phyloP scores from a whole-genome alignment of 371 early-diverging fungal genomes.

The Mucor mucedo region DNA sequence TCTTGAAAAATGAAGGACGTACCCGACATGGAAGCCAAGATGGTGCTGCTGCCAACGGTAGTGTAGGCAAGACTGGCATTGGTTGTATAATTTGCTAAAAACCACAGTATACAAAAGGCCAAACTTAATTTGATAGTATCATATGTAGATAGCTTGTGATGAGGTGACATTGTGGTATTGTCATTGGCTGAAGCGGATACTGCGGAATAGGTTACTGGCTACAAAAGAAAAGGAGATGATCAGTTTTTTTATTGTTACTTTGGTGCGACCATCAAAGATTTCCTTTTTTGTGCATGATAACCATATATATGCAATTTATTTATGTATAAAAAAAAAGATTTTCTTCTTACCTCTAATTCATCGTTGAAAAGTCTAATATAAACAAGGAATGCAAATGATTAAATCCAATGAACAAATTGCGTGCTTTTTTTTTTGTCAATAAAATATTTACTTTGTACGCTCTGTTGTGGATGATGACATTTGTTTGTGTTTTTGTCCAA shows the following conservation, averaged over 20 bases:
- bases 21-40: conserved; percentile 78
- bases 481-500: not conserved
- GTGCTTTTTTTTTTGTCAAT: conserved; percentile 14
- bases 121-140: conserved; percentile 73
- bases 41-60: conserved; percentile 82
- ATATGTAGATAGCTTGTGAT: conserved; percentile 39
- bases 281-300: conserved; percentile 15
- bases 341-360: conserved; percentile 4
- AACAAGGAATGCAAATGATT: not conserved
- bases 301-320: conserved; percentile 5
- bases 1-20: not conserved
- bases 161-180: conserved; percentile 5
- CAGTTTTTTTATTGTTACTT: conserved; percentile 13
- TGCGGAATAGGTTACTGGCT: conserved; percentile 13
- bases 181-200: conserved; percentile 14
- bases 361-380: conserved; percentile 7
- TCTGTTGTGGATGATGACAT: not conserved
- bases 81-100: conserved; percentile 75
- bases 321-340: too few relatives aligned
- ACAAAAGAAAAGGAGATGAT: conserved; percentile 12
- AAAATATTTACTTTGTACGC: conserved; percentile 22
- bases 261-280: conserved; percentile 2
- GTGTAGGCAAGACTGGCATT: conserved; percentile 83
- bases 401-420: not conserved
- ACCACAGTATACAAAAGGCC: conserved; percentile 84